Base-by-base conservation (phyloP, 192 early-diverging fungal genomes). In the Irineochytrium annulatum region DNA sequence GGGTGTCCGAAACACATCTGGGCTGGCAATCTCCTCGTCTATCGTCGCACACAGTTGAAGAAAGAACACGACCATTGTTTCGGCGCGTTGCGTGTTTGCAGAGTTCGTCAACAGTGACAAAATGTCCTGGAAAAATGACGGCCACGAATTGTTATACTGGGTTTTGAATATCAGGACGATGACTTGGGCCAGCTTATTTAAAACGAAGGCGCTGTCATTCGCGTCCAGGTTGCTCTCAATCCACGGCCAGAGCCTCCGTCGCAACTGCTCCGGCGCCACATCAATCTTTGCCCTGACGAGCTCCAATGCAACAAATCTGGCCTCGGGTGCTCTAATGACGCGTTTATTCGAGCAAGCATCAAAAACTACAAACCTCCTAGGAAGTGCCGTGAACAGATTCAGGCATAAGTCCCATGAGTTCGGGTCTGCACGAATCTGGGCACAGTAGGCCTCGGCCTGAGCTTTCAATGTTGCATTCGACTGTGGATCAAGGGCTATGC, bases 21-120 rank as follows among this genome's bases (percentile, higher is more conserved):
- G 79, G 52, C 81, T 87, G 34, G 88, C 91, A 64, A 97, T 81
- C 63, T 94, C 90, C 31, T 94, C 92, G 69, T 97, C 90, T 27
- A 97, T 87, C 3, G 86, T 83, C 34, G 80, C 63, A 35, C 86
- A 80, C 28, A 95, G 74, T 53, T 86, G 84, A 58, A 95, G 74
- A 65, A 95, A 84, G 46, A 91, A 76, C 60, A 92, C 87, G 37
- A 86, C 67, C 56, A 82, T 77, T 8, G 77, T 79, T 20, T 75
- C 70, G n/a, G 72, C 65, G 20, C 64, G 69, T 6, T 48, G 63
- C 24, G 49, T 31, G 4, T 52, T 53, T 8, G 39, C 29, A 8
- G 54, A 8, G 27, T 24, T 24, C 16, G 64, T 65, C 22, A 88
- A 60, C 56, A 93, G 67, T 5, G 76, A 67, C 14, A 97, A 70